Evolutionary conservation across 352 stramenopile species (phyloP), one percentile per base, ranked within the genome.

Genomic region (Phytophthora megakarya): DNA sequence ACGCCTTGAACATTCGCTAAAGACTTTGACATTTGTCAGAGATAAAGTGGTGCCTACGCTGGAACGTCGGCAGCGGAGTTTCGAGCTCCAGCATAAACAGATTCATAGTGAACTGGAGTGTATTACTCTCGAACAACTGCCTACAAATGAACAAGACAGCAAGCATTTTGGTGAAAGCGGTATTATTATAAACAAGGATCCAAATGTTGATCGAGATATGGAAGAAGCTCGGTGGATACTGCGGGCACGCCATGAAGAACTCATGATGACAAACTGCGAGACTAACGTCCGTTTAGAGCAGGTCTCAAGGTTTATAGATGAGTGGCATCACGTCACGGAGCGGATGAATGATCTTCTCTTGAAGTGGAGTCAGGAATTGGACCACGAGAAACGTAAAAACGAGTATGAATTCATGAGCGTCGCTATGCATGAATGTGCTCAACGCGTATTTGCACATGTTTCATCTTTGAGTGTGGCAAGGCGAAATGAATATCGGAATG

Each of bases 191-290:
- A 9, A 18, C 10, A 11, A 35, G 1, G 8, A 7, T 3, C 8
- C 15, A 11, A 10, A 3, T 49, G 13, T 37, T 7, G 44, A 38
- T 33, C 42, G 9, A 16, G 60, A 54, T 5, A 3, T 21, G 22
- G 60, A 52, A 22, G 65, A 61, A 47, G 35, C 32, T 35, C 43
- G 18, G 21, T 66, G 65, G 65, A 8, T 22, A 15, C 19, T 53
- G 3, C 58, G 45, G 0, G 28, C 64, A 16, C 7, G 18, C 1
- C 59, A 53, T 11, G 73, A 84, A 63, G 76, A 80, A 11, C 28
- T 73, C 1, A 25, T 21, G 10, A 40, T 80, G 40, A 58, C 32
- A 37, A 62, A 49, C 0, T 44, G n/a, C 15, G 73, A 81, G 21
- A 43, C 50, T 1, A 52, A 46, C 4, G 30, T 62, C 13, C 46